These are phyloP conservation scores for Cladosporium colombiae DNA, from an alignment of 2,329 filamentous ascomycete genomes.

Conservation along the genomic window DNA sequence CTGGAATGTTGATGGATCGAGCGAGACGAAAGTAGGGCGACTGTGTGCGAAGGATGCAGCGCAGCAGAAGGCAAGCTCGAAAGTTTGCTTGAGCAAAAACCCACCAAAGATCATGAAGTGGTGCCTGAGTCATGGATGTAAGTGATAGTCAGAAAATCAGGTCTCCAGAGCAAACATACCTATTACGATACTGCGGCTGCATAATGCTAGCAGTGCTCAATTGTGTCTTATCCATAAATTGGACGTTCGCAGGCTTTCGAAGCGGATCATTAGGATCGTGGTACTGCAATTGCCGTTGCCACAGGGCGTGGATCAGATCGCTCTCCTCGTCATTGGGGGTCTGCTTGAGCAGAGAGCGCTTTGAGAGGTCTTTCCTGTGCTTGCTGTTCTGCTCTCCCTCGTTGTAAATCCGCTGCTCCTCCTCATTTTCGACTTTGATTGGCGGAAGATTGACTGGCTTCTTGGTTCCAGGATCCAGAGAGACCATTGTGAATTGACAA, in stretches of 20 bases:
- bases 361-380: conserved; percentile 64
- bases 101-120: conserved; percentile 80
- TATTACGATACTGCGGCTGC: conserved; percentile 71
- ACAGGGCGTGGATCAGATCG: conserved; percentile 71
- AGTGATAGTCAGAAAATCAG: not conserved
- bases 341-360: conserved; percentile 62
- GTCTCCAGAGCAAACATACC: conserved; percentile 30
- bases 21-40: conserved; percentile 69
- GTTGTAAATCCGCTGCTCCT: conserved; percentile 64
- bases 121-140: conserved; percentile 43
- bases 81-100: conserved; percentile 72
- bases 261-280: conserved; percentile 59
- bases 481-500: conserved; percentile 79
- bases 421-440: conserved; percentile 61
- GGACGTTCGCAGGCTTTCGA: conserved; percentile 58
- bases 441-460: conserved; percentile 65
- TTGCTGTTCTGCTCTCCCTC: conserved; percentile 67
- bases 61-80: conserved; percentile 75
- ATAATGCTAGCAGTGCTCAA: conserved; percentile 71
- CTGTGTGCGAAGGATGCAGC: conserved; percentile 70
- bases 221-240: conserved; percentile 63
- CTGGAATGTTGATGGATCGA: conserved; percentile 73
- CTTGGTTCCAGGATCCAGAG: conserved; percentile 67
- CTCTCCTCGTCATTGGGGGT: conserved; percentile 72
- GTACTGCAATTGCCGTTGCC: conserved; percentile 67